Evolutionary conservation across 1,284 basidiomycete genomes (phyloP), one percentile per base, ranked within the genome.

Genomic region (Pseudozyma hubeiensis): DNA sequence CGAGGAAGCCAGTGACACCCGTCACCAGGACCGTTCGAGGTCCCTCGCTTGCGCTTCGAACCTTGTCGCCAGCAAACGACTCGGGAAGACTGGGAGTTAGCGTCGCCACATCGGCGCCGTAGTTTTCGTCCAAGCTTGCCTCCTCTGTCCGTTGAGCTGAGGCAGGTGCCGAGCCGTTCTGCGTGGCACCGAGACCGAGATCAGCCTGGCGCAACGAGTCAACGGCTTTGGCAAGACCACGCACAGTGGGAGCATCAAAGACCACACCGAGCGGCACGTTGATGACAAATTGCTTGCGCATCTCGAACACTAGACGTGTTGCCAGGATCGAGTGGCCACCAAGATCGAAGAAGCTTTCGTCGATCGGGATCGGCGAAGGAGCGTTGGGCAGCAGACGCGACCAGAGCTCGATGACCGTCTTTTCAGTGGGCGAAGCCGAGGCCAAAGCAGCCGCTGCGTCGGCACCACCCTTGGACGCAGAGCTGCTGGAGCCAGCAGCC

Each of bases 321-420:
- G 96, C 97, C 29, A 99, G 89, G 81, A 99, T 98, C 13, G 97
- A 99, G 86, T 99, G 97, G 2, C 97, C 97, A 40, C 97, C 97
- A 33, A 99, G 88, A 85, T 99, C 97, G 86, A 98, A 99, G 89
- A 99, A 99, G 85, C 90, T 93, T 82, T 99, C 97, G 84, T 98
- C 92, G 10, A 92, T 85, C 11, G 93, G 92, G 49, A 99, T 90
- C 2, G 90, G 89, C 9, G 89, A 86, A 0, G 93, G 91, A 4
- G 92, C 88, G 58, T 90, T 92, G 7, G 94, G 93, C 10, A 99
- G 88, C 43, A 99, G 89, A 54, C 85, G 87, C 5, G 90, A 85
- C 94, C 96, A 99, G 90, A 53, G 88, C 87, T 81, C 90, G 89
- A 82, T 52, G 14, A 99, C 90, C 1, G 88, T 90, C 80, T 90